Percentiles rank a stretch among this genome's conserved stretches.
Conservation (phyloP, 345 rosid genomes). For the rapeseed (Brassica napus) region DNA sequence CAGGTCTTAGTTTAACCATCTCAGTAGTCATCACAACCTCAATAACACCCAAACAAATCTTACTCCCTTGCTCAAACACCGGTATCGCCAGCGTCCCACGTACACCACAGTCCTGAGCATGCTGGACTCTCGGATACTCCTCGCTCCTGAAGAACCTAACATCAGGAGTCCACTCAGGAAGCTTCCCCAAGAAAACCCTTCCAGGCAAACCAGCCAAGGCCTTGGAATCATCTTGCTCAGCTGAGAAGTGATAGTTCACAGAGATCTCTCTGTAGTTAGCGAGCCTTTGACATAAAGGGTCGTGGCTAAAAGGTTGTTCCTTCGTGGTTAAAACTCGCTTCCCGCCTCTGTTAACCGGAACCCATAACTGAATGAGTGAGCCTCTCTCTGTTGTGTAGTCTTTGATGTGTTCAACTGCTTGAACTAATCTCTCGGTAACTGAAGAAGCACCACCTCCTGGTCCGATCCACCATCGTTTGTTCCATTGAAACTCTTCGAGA, state of each 20-base stretch:
- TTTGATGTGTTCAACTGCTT: slow-evolving; percentile 62
- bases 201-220: slow-evolving; percentile 77
- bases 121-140: slow-evolving; percentile 68
- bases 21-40: slow-evolving; percentile 83
- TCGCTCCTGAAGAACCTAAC: slow-evolving; percentile 83
- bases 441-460: slow-evolving; percentile 51
- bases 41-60: slow-evolving; percentile 83
- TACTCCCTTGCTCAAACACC: slow-evolving; percentile 81
- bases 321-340: slow-evolving; percentile 60
- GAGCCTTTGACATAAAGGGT: slow-evolving; percentile 55
- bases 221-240: slow-evolving; percentile 64
- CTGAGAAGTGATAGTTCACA: slow-evolving; percentile 67
- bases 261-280: slow-evolving; percentile 79
- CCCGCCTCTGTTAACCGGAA: slow-evolving; percentile 74
- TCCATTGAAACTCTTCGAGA: slow-evolving; percentile 35
- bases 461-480: slow-evolving; percentile 74
- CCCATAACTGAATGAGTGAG: slow-evolving; percentile 82
- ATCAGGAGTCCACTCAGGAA: slow-evolving; percentile 98
- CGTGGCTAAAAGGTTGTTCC: slow-evolving; percentile 68
- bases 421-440: slow-evolving; percentile 65
- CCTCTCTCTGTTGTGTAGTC: slow-evolving; percentile 62
- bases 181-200: slow-evolving; percentile 75
- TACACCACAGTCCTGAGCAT: slow-evolving; percentile 74
- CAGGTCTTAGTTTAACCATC: slow-evolving; percentile 61
- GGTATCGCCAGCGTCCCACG: slow-evolving; percentile 91